Evolutionary conservation across 805 yeast species (phyloP).

Genomic region (Middelhovenomyces tepae): DNA sequence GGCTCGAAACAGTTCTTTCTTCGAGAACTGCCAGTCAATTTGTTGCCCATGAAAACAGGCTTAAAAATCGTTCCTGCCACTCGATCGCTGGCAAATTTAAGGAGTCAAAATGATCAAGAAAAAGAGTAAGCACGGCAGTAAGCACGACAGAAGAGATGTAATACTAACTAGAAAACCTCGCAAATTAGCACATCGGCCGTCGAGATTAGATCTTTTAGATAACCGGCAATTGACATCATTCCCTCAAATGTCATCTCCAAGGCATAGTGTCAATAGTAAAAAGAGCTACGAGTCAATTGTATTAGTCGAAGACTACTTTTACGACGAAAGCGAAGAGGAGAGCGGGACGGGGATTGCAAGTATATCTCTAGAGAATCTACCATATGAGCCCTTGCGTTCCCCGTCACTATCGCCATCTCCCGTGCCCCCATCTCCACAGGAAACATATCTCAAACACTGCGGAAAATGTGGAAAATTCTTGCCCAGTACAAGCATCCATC

Average conservation of each 20-base stretch:
- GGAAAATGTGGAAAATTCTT: constrained; percentile 1
- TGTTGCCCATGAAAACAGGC: no score
- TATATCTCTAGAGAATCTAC: background rate
- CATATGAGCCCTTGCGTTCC: background rate
- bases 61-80: no score
- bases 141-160: no score
- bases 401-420: no score
- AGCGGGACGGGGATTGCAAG: background rate
- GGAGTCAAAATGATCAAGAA: no score
- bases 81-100: no score
- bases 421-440: no score
- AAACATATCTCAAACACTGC: constrained; percentile 1
- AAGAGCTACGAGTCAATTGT: constrained; percentile 14
- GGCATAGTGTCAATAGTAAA: constrained; percentile 8
- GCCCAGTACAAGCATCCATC: constrained; percentile 4
- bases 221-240: constrained; percentile 30
- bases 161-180: no score
- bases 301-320: constrained; percentile 25
- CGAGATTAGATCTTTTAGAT: constrained; percentile 34
- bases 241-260: constrained; percentile 15
- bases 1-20: no score
- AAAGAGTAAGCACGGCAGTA: no score
- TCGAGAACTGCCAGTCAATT: no score
- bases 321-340: constrained; percentile 5
- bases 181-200: no score